Evolutionary conservation across 257 asterid species (phyloP).

Genomic region (Solanum chaucha): DNA sequence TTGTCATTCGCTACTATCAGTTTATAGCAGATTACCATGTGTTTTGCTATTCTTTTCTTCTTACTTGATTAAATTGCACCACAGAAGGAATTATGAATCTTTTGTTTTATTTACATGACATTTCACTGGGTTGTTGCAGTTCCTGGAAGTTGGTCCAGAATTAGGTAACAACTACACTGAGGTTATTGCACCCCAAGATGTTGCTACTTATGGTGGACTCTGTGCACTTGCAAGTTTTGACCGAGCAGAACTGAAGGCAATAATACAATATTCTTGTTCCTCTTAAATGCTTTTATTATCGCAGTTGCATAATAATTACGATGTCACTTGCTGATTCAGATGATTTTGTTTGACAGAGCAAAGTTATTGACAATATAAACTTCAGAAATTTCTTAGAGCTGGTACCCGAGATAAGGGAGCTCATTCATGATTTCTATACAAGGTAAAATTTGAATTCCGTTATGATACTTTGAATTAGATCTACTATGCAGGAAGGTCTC

Average conservation of each 20-base stretch:
- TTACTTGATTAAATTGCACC: neutral
- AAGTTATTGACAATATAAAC: constrained; percentile 84
- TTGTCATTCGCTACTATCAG: neutral
- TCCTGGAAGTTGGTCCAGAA: constrained; percentile 81
- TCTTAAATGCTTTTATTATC: neutral
- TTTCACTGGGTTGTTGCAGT: constrained; percentile 36
- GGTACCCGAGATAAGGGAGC: constrained; percentile 94
- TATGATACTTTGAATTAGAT: neutral
- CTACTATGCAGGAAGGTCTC: neutral
- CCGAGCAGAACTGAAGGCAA: constrained; percentile 86
- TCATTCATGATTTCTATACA: constrained; percentile 83
- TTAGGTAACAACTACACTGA: constrained; percentile 67
- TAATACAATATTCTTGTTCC: neutral
- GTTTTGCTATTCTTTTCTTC: neutral
- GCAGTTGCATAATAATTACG: neutral
- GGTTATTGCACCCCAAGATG: constrained; percentile 92
- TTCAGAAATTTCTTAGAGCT: constrained; percentile 88
- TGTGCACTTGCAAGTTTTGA: constrained; percentile 98
- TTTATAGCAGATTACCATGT: neutral
- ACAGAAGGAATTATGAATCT: neutral
- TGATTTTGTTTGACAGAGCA: constrained; percentile 52
- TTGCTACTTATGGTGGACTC: constrained; percentile 96
- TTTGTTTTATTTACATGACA: neutral
- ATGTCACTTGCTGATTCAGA: neutral
- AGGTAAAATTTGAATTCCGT: constrained; percentile 35